A percentile compares a stretch with the other conserved stretches of the same genome.
Conservation (phyloP, 2,329 filamentous ascomycete species). For the Curvularia spicifera region DNA sequence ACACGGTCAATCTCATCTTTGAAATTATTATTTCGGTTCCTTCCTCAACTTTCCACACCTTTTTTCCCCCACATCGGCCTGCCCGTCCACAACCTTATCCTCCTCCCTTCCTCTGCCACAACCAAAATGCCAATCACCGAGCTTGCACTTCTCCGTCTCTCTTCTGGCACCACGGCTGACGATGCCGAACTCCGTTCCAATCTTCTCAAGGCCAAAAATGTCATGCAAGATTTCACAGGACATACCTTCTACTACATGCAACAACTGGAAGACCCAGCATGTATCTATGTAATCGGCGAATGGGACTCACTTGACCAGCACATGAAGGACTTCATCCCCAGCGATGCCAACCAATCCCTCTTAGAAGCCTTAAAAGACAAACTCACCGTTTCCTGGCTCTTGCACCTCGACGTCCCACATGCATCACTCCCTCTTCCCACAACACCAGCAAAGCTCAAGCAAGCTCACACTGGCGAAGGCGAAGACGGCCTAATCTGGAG, state of each 20-base stretch:
- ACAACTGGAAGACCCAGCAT: conserved; percentile 53
- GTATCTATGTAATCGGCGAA: conserved; percentile 54
- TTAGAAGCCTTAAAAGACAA: conserved; percentile 47
- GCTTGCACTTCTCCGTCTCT: conserved; percentile 53
- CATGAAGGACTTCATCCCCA: conserved; percentile 52
- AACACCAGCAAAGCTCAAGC: conserved; percentile 6
- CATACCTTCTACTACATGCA: conserved; percentile 50
- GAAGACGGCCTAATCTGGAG: conserved; percentile 27
- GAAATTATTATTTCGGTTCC: not conserved
- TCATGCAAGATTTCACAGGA: conserved; percentile 49
- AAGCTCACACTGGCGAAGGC: conserved; percentile 3
- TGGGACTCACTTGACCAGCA: conserved; percentile 56
- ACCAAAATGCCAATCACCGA: conserved; percentile 53
- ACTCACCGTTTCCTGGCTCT: conserved; percentile 51
- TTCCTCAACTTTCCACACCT: not conserved
- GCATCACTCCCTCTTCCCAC: conserved; percentile 35
- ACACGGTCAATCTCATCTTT: not conserved
- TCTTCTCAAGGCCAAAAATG: conserved; percentile 47
- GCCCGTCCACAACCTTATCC: no score
- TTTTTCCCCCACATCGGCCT: no score
- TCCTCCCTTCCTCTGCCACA: not conserved
- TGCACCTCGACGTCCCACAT: conserved; percentile 53
- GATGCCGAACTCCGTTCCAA: conserved; percentile 35
- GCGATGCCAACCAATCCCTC: conserved; percentile 51
- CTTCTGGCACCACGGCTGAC: conserved; percentile 26